Percentiles rank a stretch among this genome's conserved stretches.
Evolutionary conservation across 768 basidiomycete genomes (phyloP).

Genomic region (Coprinellus micaceus): DNA sequence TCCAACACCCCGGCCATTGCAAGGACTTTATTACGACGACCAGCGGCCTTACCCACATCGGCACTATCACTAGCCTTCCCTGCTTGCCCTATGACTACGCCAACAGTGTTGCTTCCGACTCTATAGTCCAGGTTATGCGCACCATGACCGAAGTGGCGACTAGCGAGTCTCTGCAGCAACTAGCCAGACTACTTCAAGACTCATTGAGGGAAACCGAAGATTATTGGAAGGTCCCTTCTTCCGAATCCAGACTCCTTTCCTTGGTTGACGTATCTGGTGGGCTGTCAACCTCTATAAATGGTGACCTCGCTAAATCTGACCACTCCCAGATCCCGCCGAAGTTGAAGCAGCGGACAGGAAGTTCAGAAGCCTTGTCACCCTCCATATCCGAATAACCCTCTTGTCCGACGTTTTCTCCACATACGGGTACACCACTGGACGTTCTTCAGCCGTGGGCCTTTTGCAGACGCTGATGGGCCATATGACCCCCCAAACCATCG

Average conservation of each 20-base stretch:
- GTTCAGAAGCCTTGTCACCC: constrained; percentile 70
- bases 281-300: neutral
- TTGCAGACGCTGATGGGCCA: constrained; percentile 71
- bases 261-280: constrained; percentile 53
- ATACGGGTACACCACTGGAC: constrained; percentile 76
- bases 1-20: constrained; percentile 88
- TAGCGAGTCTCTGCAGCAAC: constrained; percentile 64
- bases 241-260: constrained; percentile 60
- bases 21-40: constrained; percentile 79
- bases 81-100: constrained; percentile 89
- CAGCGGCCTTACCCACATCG: constrained; percentile 70
- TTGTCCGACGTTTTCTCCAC: constrained; percentile 87
- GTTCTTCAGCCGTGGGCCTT: constrained; percentile 62
- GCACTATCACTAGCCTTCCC: constrained; percentile 75
- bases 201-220: constrained; percentile 66
- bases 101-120: constrained; percentile 79
- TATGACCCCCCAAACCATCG: constrained; percentile 59
- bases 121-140: constrained; percentile 83
- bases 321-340: constrained; percentile 31
- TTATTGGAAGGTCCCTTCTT: constrained; percentile 60
- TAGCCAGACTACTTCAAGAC: constrained; percentile 64
- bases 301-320: constrained; percentile 3
- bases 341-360: constrained; percentile 49
- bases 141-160: constrained; percentile 87
- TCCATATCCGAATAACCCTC: constrained; percentile 77